These are phyloP conservation scores for Shiraia bambusicola DNA, from an alignment of 2,329 filamentous ascomycete species.

Conservation along the genomic window DNA sequence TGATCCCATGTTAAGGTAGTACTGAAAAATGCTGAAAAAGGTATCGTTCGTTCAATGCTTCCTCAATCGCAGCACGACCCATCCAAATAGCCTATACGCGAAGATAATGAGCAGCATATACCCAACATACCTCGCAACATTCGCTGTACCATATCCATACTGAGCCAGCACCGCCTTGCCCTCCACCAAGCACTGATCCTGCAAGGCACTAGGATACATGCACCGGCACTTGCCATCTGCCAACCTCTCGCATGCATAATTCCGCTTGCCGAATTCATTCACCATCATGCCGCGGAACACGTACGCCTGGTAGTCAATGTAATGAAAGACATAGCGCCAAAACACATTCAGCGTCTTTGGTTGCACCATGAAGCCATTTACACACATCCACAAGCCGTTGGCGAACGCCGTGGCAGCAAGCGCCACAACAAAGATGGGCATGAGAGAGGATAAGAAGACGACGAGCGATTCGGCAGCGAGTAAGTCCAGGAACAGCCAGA, in stretches of 20 bases:
- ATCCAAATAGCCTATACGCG: constrained; percentile 70
- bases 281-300: constrained; percentile 94
- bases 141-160: constrained; percentile 68
- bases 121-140: constrained; percentile 69
- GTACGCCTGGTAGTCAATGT: constrained; percentile 83
- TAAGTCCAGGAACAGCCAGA: constrained; percentile 85
- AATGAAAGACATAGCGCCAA: constrained; percentile 84
- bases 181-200: constrained; percentile 66
- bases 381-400: constrained; percentile 88
- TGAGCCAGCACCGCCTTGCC: constrained; percentile 68
- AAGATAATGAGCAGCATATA: constrained; percentile 76
- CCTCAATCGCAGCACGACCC: constrained; percentile 57
- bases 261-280: constrained; percentile 72
- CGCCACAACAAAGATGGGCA: constrained; percentile 77
- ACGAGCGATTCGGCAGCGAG: constrained; percentile 81
- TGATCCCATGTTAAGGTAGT: too few relatives aligned
- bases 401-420: constrained; percentile 80
- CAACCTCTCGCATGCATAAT: constrained; percentile 59
- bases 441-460: constrained; percentile 70
- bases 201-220: constrained; percentile 68
- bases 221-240: constrained; percentile 58
- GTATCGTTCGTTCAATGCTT: constrained; percentile 20
- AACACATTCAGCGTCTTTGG: constrained; percentile 74
- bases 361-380: constrained; percentile 78
- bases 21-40: constrained; percentile 1